phyloP scores from a whole-genome alignment of 2,329 filamentous ascomycete genomes.

The Didymella pomorum region DNA sequence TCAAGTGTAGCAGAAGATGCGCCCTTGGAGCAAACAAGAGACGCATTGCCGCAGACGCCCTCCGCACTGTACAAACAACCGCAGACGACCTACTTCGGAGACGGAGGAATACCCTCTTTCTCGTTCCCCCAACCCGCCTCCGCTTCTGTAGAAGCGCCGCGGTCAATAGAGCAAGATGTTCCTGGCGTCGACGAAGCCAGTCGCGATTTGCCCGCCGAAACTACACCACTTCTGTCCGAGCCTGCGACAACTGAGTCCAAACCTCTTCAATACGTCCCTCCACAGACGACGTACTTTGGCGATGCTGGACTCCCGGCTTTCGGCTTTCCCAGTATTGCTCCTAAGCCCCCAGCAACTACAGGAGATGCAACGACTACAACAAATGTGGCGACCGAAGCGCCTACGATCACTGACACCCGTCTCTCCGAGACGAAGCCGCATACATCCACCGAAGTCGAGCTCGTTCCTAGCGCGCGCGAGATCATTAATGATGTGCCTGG shows the following conservation, averaged over 20 bases:
- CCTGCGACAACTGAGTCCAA: background rate
- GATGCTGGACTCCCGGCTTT: constrained; percentile 9
- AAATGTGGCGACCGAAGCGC: background rate
- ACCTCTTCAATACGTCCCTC: background rate
- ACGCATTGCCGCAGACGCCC: background rate
- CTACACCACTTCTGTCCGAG: background rate
- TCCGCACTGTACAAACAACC: constrained; percentile 2
- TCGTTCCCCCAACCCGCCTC: background rate
- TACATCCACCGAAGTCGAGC: constrained; percentile 18
- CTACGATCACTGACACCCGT: background rate
- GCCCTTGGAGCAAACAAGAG: background rate
- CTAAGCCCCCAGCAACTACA: background rate
- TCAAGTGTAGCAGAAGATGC: background rate
- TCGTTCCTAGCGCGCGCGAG: constrained; percentile 6
- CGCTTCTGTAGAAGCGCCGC: background rate
- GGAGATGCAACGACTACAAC: no score
- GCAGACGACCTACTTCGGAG: constrained; percentile 11
- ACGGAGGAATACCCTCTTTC: constrained; percentile 11
- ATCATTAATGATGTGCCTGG: constrained; percentile 2
- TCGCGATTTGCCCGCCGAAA: background rate
- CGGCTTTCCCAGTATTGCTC: background rate
- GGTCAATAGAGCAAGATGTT: no score
- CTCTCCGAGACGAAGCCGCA: background rate
- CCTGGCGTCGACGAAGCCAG: background rate
- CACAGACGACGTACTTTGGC: constrained; percentile 9